phyloP scores from a whole-genome alignment of 208 protist genomes.

The Crithidia sp. region DNA sequence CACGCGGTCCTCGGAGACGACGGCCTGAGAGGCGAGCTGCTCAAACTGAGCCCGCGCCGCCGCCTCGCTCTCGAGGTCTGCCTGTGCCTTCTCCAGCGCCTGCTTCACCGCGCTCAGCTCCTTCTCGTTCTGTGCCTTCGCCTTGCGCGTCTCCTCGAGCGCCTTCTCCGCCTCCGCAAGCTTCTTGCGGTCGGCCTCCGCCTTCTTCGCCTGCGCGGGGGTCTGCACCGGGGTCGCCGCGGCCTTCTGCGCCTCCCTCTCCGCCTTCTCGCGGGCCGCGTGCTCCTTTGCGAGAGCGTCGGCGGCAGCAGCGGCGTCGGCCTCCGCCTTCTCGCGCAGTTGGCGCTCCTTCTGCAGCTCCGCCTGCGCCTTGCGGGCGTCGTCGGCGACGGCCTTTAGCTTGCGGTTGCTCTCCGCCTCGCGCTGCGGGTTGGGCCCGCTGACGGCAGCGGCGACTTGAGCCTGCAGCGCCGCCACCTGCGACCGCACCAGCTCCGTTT shows the following conservation, averaged over 20 bases:
- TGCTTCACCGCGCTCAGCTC: constrained; percentile 35
- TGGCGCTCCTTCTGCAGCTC: constrained; percentile 42
- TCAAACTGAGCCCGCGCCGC: constrained; percentile 44
- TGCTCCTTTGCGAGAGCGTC: constrained; percentile 33
- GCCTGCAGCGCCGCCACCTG: constrained; percentile 17
- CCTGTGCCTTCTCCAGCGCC: constrained; percentile 29
- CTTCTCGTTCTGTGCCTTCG: constrained; percentile 33
- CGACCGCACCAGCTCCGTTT: constrained; percentile 18
- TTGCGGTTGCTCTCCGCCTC: constrained; percentile 25
- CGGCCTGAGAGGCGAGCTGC: constrained; percentile 42
- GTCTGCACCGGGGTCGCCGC: background rate
- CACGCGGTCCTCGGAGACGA: constrained; percentile 27
- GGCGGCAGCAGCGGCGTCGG: constrained; percentile 11
- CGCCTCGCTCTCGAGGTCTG: constrained; percentile 35
- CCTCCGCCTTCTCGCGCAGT: constrained; percentile 31
- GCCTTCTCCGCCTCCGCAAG: constrained; percentile 36
- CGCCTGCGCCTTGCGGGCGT: constrained; percentile 30
- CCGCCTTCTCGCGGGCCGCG: constrained; percentile 42
- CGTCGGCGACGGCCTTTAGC: constrained; percentile 34
- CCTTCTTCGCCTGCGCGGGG: constrained; percentile 13
- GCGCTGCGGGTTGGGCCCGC: background rate
- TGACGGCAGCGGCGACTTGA: constrained; percentile 1
- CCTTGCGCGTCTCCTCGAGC: constrained; percentile 34
- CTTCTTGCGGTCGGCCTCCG: constrained; percentile 25
- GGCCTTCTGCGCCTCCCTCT: constrained; percentile 30